A percentile compares a stretch with the other conserved stretches of the same genome.
These are phyloP conservation scores for Gillenia trifoliata DNA, from an alignment of 306 rosid genomes.

Conservation along the genomic window DNA sequence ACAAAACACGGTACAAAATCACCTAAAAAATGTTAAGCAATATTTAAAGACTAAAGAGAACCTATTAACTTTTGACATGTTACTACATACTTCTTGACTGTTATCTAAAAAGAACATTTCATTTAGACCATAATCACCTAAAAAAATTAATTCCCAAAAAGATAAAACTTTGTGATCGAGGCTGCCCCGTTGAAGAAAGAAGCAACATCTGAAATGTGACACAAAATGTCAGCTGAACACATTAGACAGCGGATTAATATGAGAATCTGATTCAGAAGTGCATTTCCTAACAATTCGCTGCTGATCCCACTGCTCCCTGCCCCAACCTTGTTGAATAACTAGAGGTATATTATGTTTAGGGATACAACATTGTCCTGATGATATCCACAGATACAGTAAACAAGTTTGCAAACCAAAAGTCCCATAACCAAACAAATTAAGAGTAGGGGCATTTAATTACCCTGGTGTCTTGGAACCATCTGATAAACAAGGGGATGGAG, in stretches of 20 bases:
- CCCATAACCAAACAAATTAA: not conserved
- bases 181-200: not conserved
- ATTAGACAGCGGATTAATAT: not conserved
- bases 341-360: not conserved
- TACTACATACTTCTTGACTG: too few relatives aligned
- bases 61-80: not conserved
- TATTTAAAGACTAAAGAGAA: not conserved
- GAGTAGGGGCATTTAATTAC: slow-evolving; percentile 15
- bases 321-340: not conserved
- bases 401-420: not conserved
- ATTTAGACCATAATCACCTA: slow-evolving; percentile 15
- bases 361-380: not conserved
- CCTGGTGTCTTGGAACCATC: slow-evolving; percentile 39
- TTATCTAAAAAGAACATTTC: not conserved
- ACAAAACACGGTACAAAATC: not conserved
- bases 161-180: not conserved
- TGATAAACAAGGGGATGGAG: slow-evolving; percentile 75
- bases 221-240: not conserved
- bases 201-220: not conserved
- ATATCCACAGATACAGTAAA: not conserved
- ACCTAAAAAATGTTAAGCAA: not conserved
- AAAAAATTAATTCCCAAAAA: not conserved
- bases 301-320: not conserved
- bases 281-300: not conserved
- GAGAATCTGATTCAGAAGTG: not conserved